These are phyloP conservation scores for Rosa multiflora DNA, from an alignment of 306 rosid species.

Conservation along the genomic window DNA sequence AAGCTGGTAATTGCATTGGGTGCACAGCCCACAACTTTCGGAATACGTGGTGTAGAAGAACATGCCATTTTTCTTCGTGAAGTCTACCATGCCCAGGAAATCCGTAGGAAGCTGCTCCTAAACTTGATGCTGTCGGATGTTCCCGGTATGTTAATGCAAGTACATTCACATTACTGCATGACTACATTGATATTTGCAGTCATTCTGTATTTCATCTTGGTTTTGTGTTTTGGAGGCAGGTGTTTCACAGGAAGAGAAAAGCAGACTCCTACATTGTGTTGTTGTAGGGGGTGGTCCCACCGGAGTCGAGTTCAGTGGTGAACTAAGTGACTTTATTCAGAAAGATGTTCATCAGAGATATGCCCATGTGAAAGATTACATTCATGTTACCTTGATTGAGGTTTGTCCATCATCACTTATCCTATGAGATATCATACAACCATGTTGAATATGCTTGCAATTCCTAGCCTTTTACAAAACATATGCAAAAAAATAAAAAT, in stretches of 20 bases:
- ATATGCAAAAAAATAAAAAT: neutral
- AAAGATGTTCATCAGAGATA: constrained; percentile 86
- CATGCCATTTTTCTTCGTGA: constrained; percentile 92
- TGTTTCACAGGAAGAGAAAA: constrained; percentile 66
- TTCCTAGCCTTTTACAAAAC: neutral
- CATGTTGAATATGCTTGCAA: constrained; percentile 1
- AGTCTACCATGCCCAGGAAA: constrained; percentile 95
- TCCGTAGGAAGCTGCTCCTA: constrained; percentile 87
- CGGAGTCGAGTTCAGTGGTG: constrained; percentile 98
- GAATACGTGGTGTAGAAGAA: constrained; percentile 80
- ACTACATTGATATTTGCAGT: constrained; percentile 6
- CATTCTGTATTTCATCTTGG: constrained; percentile 6
- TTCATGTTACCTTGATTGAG: constrained; percentile 91
- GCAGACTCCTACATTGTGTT: constrained; percentile 84
- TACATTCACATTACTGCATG: neutral
- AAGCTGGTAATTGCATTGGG: constrained; percentile 87
- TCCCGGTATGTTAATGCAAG: constrained; percentile 60
- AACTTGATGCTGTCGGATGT: constrained; percentile 88
- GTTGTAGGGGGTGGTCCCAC: constrained; percentile 99
- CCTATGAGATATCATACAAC: neutral
- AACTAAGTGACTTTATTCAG: constrained; percentile 89
- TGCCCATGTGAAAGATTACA: constrained; percentile 83
- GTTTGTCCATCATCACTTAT: constrained; percentile 39
- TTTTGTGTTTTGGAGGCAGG: constrained; percentile 54
- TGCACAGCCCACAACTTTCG: constrained; percentile 79